Evolutionary conservation across 23 red algal species (phyloP), one percentile per base, ranked within the genome.

Genomic region (Gracilaria domingensis): DNA sequence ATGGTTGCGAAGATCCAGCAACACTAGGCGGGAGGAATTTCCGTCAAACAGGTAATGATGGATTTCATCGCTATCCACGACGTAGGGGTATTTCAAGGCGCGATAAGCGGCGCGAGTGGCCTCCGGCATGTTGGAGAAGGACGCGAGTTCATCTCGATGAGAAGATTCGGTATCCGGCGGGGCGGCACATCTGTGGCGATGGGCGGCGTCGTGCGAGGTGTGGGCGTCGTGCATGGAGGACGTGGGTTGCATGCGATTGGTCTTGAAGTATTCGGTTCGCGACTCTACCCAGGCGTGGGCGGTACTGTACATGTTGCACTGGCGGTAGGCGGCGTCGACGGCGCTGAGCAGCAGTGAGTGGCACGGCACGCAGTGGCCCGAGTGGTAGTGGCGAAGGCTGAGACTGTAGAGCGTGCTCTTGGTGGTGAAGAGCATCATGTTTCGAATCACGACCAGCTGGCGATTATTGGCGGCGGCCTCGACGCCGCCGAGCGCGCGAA

Each of bases 1-100:
- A 70, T 98, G 95, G 58, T 98, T 98, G 56, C 95, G 91, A 44
- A 98, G 75, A 60, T 98, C 95, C 35, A 98, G 40, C 30, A 80
- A 71, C 11, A 81, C 76, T 14, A 79, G 64, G 0, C 53, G n/a
- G 24, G 74, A 74, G 16, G 55, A 48, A 24, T 82, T 83, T 37
- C 64, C 77, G 20, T 93, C 28, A 39, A 83, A 85, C 0, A 92
- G 89, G 32, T 73, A 87, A 34, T 90, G 82, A 42, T 79, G 36
- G 23, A 69, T 70, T 55, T 97, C 89, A 45, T 81, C 83, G 12
- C 4, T 26, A 21, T 97, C 95, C 11, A 97, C 67, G 8, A 82
- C 69, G 33, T 80, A 87, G 24, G 85, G 88, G 8, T 67, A 86
- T 48, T 93, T 65, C 21, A 84, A 76, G 0, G 95, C 85, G 12